Base-by-base conservation (phyloP, 108 stramenopile species). In the Cyclostephanos invisitatus region DNA sequence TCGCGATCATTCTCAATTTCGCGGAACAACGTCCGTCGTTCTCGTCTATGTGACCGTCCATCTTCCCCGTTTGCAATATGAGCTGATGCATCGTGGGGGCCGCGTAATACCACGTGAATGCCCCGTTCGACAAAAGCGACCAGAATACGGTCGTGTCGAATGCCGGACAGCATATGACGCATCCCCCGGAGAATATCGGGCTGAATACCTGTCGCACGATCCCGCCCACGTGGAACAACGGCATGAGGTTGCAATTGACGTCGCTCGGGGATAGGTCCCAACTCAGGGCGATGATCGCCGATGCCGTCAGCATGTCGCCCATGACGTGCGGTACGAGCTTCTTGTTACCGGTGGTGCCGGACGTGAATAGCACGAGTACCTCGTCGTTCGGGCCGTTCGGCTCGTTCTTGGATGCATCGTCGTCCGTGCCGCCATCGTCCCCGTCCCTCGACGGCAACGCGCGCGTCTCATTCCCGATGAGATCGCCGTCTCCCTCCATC, bases 41-140 rank as follows among this genome's bases (percentile, higher is more conserved):
- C n/a, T n/a, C 24, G n/a, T 35, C 65, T 8, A 50, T 28, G 22
- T 18, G 17, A 0, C 54, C 70, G 29, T 70, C 47, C 28, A 24
- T n/a, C 27, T 59, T 25, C 20, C 62, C 44, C 46, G 79, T 76
- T 0, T 59, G 67, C 42, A 87, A 35, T 36, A 89, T 89, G 7
- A 86, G 37, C 63, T 87, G 83, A 76, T 89, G 91, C 89, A 89
- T 89, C 1, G 87, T 92, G 24, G 91, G 91, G 0, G 86, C 86
- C 18, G 87, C 87, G 70, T 85, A 87, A 64, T 87, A 89, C 91
- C 91, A 92, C 12, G 76, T 85, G 51, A 82, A 83, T 27, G 11
- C 27, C 24, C 53, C 54, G 0, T 53, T 44, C 32, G 20, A 0
- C 27, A 89, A 28, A 7, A 87, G 59, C 18, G 54, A 40, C 89